These are phyloP conservation scores for Tuctoria greenei DNA, from an alignment of 176 grass and related monocot species.

Conservation along the genomic window DNA sequence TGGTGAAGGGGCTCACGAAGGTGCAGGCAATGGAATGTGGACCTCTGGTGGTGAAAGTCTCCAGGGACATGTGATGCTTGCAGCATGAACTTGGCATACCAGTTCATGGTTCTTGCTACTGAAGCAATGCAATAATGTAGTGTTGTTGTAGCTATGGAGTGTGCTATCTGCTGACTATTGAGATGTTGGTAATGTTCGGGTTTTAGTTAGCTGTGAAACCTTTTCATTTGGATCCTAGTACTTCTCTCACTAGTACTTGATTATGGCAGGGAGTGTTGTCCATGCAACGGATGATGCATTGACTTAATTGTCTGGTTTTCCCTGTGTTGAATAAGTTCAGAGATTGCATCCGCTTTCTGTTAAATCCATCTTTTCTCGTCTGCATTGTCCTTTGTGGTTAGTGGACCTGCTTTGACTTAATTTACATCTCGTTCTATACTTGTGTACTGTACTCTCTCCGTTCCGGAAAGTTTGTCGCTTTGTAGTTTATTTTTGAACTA, in stretches of 20 bases:
- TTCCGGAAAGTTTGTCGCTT: too few relatives aligned
- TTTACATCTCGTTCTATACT: not conserved
- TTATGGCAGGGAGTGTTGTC: constrained; percentile 6
- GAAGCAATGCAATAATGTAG: constrained; percentile 38
- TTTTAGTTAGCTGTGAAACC: constrained; percentile 18
- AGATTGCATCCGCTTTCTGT: not conserved
- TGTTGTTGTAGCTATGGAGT: constrained; percentile 15
- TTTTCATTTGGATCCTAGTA: constrained; percentile 22
- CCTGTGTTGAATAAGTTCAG: not conserved
- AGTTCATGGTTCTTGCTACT: constrained; percentile 5
- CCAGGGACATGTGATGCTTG: constrained; percentile 20
- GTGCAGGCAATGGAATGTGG: constrained; percentile 53
- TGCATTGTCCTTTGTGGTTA: not conserved
- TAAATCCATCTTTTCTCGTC: not conserved
- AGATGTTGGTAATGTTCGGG: constrained; percentile 27
- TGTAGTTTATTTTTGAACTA: too few relatives aligned
- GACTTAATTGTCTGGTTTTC: not conserved
- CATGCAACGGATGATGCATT: not conserved
- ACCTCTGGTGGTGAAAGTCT: constrained; percentile 45
- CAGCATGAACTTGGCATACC: not conserved
- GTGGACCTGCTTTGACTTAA: not conserved
- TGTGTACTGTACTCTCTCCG: too few relatives aligned
- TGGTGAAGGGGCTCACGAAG: constrained; percentile 73
- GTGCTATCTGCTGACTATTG: constrained; percentile 6
- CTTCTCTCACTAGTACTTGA: not conserved